These are phyloP conservation scores for Penicillium sp. DNA, from an alignment of 2,329 filamentous ascomycete genomes.

Conservation along the genomic window DNA sequence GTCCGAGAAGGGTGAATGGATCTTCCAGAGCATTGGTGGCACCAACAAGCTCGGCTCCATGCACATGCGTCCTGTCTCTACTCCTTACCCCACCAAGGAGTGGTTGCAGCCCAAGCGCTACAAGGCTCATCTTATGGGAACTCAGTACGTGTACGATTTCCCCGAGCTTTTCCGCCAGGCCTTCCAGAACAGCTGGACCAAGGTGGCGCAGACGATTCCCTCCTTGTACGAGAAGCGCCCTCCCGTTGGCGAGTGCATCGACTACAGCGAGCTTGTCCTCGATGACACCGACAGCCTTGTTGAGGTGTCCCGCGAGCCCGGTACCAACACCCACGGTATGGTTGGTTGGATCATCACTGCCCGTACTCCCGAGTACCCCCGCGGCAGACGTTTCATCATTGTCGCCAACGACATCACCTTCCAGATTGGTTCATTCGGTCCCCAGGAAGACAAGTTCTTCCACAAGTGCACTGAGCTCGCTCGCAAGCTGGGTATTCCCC, in stretches of 20 bases:
- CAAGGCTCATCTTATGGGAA: constrained; percentile 99
- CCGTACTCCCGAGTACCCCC: constrained; percentile 91
- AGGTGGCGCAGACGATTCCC: constrained; percentile 71
- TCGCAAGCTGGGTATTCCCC: constrained; percentile 88
- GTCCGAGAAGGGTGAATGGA: constrained; percentile 96
- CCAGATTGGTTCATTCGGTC: constrained; percentile 97
- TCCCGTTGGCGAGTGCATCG: constrained; percentile 83
- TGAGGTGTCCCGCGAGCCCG: constrained; percentile 91
- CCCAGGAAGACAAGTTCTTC: constrained; percentile 97
- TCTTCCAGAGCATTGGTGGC: constrained; percentile 96
- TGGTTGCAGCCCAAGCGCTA: constrained; percentile 98
- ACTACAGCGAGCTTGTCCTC: constrained; percentile 90
- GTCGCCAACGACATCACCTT: constrained; percentile 99
- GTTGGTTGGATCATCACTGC: constrained; percentile 97
- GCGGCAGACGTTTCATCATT: constrained; percentile 88
- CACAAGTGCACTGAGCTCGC: constrained; percentile 98
- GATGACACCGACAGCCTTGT: constrained; percentile 90
- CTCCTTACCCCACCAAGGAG: constrained; percentile 96
- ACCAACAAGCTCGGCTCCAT: constrained; percentile 94
- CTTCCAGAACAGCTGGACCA: constrained; percentile 90
- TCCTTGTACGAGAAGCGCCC: constrained; percentile 79
- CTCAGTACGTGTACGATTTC: constrained; percentile 99
- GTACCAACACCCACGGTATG: constrained; percentile 96
- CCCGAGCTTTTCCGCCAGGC: constrained; percentile 98
- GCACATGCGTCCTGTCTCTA: constrained; percentile 87